A percentile compares a stretch with the other conserved stretches of the same genome.
Conservation (phyloP, 495 filamentous ascomycete genomes). For the Penicillium maclennaniae region DNA sequence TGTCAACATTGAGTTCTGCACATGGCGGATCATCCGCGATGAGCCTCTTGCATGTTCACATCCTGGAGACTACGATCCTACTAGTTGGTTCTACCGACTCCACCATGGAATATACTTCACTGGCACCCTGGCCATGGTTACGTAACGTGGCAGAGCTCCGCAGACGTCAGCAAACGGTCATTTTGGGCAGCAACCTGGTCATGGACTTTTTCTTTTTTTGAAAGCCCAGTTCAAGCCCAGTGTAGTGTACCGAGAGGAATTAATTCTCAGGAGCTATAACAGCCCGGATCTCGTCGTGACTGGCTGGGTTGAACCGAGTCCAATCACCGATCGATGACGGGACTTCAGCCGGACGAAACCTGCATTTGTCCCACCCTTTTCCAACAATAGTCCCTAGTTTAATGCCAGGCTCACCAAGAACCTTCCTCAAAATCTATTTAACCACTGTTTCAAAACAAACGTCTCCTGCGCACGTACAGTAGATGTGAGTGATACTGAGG, state of each 20-base stretch:
- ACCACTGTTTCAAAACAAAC: neutral
- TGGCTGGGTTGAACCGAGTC: constrained; percentile 3
- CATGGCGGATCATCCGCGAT: neutral
- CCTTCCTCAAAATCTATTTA: neutral
- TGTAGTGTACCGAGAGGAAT: neutral
- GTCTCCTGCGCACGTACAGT: constrained; percentile 2
- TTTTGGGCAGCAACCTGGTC: constrained; percentile 2
- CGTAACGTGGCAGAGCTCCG: neutral
- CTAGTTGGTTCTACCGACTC: neutral
- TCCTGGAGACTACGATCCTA: neutral
- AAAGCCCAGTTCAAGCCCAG: no score
- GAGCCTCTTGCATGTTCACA: neutral
- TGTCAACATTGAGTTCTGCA: neutral
- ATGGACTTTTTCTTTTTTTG: no score
- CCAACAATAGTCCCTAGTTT: neutral
- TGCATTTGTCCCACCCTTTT: neutral
- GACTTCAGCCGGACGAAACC: neutral
- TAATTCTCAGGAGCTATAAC: neutral
- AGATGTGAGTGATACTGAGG: constrained; percentile 25
- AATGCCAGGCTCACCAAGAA: neutral
- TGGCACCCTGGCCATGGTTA: neutral
- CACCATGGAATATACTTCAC: no score
- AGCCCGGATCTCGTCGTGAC: neutral
- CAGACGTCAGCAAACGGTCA: constrained; percentile 19
- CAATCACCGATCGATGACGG: constrained; percentile 4